Conservation (phyloP, 2,329 filamentous ascomycete genomes). For the Coleophoma crateriformis region DNA sequence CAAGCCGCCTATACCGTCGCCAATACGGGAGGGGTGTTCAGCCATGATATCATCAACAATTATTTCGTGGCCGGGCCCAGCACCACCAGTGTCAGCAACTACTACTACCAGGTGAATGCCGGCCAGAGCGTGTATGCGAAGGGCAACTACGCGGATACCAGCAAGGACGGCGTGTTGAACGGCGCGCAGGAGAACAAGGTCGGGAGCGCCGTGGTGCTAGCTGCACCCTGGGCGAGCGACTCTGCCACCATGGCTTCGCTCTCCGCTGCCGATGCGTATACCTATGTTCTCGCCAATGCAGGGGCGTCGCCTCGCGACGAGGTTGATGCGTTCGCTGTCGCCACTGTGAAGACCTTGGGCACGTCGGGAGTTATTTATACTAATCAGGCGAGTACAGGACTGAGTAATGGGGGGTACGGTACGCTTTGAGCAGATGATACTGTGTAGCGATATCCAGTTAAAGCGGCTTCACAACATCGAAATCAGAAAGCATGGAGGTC, state of each 20-base stretch:
- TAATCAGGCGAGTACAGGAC: conserved; percentile 18
- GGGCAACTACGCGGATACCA: conserved; percentile 45
- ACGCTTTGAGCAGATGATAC: conserved; percentile 4
- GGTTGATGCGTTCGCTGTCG: conserved; percentile 21
- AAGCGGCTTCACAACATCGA: too few relatives aligned
- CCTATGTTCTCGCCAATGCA: conserved; percentile 27
- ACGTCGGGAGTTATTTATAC: conserved; percentile 18
- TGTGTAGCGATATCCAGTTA: too few relatives aligned
- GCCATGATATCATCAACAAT: conserved; percentile 48
- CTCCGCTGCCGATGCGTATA: conserved; percentile 29
- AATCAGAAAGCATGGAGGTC: too few relatives aligned
- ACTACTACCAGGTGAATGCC: conserved; percentile 48
- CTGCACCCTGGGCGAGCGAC: conserved; percentile 16
- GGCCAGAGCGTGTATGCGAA: conserved; percentile 48
- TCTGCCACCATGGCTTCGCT: conserved; percentile 18
- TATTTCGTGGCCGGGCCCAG: conserved; percentile 50
- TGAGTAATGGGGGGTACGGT: conserved; percentile 22
- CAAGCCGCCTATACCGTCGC: conserved; percentile 50
- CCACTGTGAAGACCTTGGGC: conserved; percentile 17
- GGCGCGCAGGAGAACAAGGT: conserved; percentile 24
- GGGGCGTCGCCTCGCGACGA: conserved; percentile 29
- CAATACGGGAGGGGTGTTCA: conserved; percentile 38
- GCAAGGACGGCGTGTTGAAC: conserved; percentile 42
- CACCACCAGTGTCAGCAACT: conserved; percentile 43
- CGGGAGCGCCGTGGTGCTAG: conserved; percentile 12